These are phyloP conservation scores for Vitis labrusca DNA, from an alignment of 164 flowering plant species.

Conservation along the genomic window DNA sequence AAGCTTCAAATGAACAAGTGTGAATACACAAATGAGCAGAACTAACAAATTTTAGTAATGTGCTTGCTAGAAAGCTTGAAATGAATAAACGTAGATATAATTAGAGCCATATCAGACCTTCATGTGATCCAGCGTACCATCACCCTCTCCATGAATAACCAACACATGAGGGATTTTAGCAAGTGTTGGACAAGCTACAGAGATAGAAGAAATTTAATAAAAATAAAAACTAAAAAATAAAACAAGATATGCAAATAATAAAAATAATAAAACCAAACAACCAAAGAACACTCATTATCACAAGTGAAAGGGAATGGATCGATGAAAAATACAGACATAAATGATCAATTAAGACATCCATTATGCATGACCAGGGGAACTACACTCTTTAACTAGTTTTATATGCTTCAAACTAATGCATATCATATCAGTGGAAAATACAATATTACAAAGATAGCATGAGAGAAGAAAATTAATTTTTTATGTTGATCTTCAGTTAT, in stretches of 20 bases:
- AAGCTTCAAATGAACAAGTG: slow-evolving; percentile 4
- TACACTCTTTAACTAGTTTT: no score
- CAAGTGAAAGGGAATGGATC: no score
- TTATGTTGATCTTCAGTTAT: no score
- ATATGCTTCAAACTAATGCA: no score
- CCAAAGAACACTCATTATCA: no score
- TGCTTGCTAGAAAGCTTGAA: slow-evolving; percentile 4
- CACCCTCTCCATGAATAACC: slow-evolving; percentile 94
- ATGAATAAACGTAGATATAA: background rate
- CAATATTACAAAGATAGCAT: no score
- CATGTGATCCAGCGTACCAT: slow-evolving; percentile 63
- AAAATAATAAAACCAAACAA: background rate
- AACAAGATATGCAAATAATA: background rate
- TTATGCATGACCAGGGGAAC: no score
- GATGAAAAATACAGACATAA: no score
- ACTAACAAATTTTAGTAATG: background rate
- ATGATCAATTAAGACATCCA: no score
- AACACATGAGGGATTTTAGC: slow-evolving; percentile 67
- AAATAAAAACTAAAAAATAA: background rate
- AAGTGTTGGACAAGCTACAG: slow-evolving; percentile 86
- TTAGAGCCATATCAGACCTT: slow-evolving; percentile 45
- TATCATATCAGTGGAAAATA: no score
- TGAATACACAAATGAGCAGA: background rate
- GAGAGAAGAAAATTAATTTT: no score
- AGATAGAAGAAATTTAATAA: background rate